Base-by-base conservation (phyloP, 352 stramenopile species). In the Globisporangium perplexum region DNA sequence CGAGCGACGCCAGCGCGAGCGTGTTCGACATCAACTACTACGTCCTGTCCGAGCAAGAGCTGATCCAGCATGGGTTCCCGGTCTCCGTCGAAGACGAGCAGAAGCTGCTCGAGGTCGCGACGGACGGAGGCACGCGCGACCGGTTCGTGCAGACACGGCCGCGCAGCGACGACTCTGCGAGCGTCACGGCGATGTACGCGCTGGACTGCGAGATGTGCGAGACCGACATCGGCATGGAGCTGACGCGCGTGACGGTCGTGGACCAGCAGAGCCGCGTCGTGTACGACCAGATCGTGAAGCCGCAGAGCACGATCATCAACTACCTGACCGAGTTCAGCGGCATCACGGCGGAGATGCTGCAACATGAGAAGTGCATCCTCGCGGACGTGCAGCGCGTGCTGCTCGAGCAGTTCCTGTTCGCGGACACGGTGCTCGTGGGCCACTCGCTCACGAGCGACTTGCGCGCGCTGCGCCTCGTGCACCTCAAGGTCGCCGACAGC, bases 161-260 rank as follows among this genome's bases (percentile, higher is more conserved):
- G 4, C 4, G 12, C 48, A 45, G 28, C 22, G 54, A 58, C 18
- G 41, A 54, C 7, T 33, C 49, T 2, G 12, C 24, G 15, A 22
- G 17, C 10, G 31, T 11, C 31, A 38, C 33, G 33, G 15, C 54
- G 31, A 69, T 92, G 41, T 83, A 86, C 52, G 86, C 81, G n/a
- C 46, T 96, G 42, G 86, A 96, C 52, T 96, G 86, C 60, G 86
- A 96, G 55, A 96, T 96, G 86, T 93, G 85, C 50, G 79, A 94
- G 62, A 96, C 86, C 2, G 84, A 88, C 45, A 63, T 93, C 30
- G 86, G 86, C 24, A 82, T 83, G 66, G 83, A 93, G 57, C 66
- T 95, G 18, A 93, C 86, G 45, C 83, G 86, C 23, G 69, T 93
- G 38, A 95, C 86, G 1, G 69, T 93, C 3, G 80, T 94, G 7